phyloP scores from a whole-genome alignment of 2,329 filamentous ascomycete genomes.

The Neofusicoccum sp. region DNA sequence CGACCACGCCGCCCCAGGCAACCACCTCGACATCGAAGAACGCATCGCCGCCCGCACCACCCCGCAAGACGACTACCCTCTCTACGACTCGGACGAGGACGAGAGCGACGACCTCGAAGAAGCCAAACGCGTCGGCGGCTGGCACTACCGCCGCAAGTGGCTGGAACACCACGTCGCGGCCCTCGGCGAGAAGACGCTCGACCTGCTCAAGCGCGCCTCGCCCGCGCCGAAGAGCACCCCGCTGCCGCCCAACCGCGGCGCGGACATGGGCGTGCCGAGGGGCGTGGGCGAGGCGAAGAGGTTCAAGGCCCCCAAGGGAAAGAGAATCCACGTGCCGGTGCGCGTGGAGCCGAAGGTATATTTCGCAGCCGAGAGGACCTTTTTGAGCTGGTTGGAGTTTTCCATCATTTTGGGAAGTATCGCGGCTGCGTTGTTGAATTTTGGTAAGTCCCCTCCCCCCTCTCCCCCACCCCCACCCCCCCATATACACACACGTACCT shows the following conservation, averaged over 20 bases:
- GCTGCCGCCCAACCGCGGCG: slow-evolving; percentile 16
- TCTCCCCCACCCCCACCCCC: not conserved
- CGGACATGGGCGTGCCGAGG: slow-evolving; percentile 46
- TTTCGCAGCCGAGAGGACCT: slow-evolving; percentile 93
- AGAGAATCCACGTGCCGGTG: slow-evolving; percentile 88
- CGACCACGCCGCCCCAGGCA: slow-evolving; percentile 25
- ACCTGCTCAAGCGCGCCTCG: slow-evolving; percentile 33
- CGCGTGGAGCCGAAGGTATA: slow-evolving; percentile 97
- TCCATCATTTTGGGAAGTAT: slow-evolving; percentile 78
- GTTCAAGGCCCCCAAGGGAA: slow-evolving; percentile 73
- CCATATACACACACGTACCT: not conserved
- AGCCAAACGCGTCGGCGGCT: slow-evolving; percentile 72
- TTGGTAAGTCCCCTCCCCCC: slow-evolving; percentile 19
- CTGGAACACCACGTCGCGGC: slow-evolving; percentile 50
- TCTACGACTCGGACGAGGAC: slow-evolving; percentile 91
- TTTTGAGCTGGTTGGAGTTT: slow-evolving; percentile 95
- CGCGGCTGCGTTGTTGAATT: slow-evolving; percentile 42
- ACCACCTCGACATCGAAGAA: slow-evolving; percentile 73
- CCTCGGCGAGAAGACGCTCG: slow-evolving; percentile 36
- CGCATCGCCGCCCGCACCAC: slow-evolving; percentile 66
- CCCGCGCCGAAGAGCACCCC: not conserved
- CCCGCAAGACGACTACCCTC: slow-evolving; percentile 68
- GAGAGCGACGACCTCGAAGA: slow-evolving; percentile 73
- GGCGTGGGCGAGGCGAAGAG: slow-evolving; percentile 42
- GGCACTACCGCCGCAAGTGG: slow-evolving; percentile 66